These are phyloP conservation scores for Syzygium syzygioides DNA, from an alignment of 441 rosid species.

Conservation along the genomic window DNA sequence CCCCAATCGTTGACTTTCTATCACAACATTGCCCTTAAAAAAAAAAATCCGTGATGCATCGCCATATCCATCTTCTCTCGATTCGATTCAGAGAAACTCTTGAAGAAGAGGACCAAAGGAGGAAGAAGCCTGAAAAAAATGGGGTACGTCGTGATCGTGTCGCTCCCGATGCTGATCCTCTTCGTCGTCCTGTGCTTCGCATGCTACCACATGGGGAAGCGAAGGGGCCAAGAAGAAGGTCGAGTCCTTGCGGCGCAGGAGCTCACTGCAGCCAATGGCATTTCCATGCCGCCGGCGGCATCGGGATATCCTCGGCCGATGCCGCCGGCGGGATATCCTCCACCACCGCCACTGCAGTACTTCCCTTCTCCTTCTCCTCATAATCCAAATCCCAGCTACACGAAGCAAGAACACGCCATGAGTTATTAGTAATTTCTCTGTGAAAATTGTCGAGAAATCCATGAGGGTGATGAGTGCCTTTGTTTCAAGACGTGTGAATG, in stretches of 20 bases:
- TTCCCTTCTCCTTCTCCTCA: background rate
- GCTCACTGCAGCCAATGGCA: background rate
- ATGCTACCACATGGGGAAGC: background rate
- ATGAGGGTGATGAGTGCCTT: background rate
- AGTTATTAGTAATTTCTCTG: background rate
- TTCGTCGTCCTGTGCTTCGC: background rate
- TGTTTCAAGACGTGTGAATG: too few relatives aligned
- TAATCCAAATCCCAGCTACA: background rate
- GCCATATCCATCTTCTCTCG: accelerated
- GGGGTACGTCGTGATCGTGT: background rate
- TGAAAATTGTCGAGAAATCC: background rate
- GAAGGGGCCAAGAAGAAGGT: background rate
- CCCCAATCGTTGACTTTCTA: background rate
- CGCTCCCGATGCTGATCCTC: background rate
- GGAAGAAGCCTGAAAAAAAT: background rate
- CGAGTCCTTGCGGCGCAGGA: background rate
- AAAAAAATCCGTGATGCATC: background rate
- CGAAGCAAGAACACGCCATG: background rate
- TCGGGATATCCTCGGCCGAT: background rate
- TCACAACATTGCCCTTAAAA: background rate
- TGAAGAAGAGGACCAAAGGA: background rate
- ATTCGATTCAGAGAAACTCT: background rate
- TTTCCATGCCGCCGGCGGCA: background rate
- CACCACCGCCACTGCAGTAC: background rate
- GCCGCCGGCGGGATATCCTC: background rate